Percentiles rank a stretch among this genome's conserved stretches.
phyloP scores from a whole-genome alignment of 2,329 filamentous ascomycete species.

The Neurospora sp. region DNA sequence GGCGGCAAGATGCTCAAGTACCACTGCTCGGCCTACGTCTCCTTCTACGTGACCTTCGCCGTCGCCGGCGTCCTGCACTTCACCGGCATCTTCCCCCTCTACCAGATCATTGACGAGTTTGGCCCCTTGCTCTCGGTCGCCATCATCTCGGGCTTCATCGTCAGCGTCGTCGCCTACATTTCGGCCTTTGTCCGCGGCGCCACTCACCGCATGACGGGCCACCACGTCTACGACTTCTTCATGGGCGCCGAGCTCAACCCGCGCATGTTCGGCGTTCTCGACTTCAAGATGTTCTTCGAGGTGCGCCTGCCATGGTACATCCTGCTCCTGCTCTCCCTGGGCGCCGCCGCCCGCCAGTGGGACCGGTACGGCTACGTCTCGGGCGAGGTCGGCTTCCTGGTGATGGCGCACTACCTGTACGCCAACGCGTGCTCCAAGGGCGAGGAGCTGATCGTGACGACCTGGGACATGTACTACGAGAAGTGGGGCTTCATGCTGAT shows the following conservation, averaged over 20 bases:
- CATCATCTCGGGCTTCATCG: constrained; percentile 79
- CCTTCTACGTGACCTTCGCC: constrained; percentile 77
- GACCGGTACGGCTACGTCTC: constrained; percentile 70
- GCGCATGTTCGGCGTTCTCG: constrained; percentile 71
- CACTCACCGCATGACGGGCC: constrained; percentile 85
- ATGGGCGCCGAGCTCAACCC: constrained; percentile 85
- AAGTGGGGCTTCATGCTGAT: constrained; percentile 87
- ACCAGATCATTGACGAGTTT: constrained; percentile 91
- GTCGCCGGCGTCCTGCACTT: constrained; percentile 65
- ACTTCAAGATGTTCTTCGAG: constrained; percentile 92
- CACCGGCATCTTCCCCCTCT: constrained; percentile 76
- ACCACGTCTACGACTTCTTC: constrained; percentile 78
- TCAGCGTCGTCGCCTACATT: constrained; percentile 75
- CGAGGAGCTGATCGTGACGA: constrained; percentile 70
- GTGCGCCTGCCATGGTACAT: constrained; percentile 83
- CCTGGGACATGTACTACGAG: constrained; percentile 85
- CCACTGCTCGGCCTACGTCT: constrained; percentile 84
- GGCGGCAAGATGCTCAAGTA: constrained; percentile 81
- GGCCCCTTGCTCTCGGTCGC: constrained; percentile 87
- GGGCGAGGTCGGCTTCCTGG: constrained; percentile 60
- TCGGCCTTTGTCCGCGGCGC: constrained; percentile 72
- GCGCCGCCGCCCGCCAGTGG: constrained; percentile 62
- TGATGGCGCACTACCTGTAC: constrained; percentile 75
- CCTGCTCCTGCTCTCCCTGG: constrained; percentile 59
- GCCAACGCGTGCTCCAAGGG: constrained; percentile 76